A percentile compares a stretch with the other conserved stretches of the same genome.
These are phyloP conservation scores for Colletotrichum sp. DNA, from an alignment of 2,329 filamentous ascomycete species.

Conservation along the genomic window DNA sequence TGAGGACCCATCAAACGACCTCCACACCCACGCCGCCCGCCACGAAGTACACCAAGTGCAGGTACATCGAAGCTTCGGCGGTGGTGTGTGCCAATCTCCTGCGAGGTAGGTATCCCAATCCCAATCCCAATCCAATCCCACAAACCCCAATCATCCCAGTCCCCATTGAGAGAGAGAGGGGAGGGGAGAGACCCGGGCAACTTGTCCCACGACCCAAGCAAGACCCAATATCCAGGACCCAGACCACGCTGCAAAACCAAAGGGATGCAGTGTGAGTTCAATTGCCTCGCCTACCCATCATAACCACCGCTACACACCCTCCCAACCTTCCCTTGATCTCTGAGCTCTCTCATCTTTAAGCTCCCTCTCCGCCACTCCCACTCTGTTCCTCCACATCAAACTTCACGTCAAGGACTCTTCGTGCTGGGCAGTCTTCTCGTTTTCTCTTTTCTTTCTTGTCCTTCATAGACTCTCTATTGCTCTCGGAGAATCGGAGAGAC, in stretches of 20 bases:
- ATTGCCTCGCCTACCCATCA: conserved; percentile 17
- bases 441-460: conserved; percentile 20
- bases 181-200: conserved; percentile 5
- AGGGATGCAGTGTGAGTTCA: conserved; percentile 17
- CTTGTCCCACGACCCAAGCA: conserved; percentile 4
- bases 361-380: conserved; percentile 17
- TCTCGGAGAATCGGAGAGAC: conserved; percentile 13
- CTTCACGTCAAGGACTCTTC: conserved; percentile 9
- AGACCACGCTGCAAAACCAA: conserved; percentile 12
- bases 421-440: conserved; percentile 21
- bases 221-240: conserved; percentile 13
- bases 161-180: conserved; percentile 1
- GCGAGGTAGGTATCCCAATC: not conserved
- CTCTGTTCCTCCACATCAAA: not conserved
- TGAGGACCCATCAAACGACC: conserved; percentile 16
- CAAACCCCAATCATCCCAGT: conserved; percentile 15
- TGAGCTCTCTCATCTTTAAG: conserved; percentile 15
- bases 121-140: not conserved
- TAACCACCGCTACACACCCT: not conserved
- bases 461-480: conserved; percentile 20
- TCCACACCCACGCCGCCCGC: conserved; percentile 18
- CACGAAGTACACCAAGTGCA: not conserved
- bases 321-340: conserved; percentile 19
- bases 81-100: not conserved
- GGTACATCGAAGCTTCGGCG: not conserved